Evolutionary conservation across 78 protist genomes (phyloP).

Genomic region (Parvularia atlantis): DNA sequence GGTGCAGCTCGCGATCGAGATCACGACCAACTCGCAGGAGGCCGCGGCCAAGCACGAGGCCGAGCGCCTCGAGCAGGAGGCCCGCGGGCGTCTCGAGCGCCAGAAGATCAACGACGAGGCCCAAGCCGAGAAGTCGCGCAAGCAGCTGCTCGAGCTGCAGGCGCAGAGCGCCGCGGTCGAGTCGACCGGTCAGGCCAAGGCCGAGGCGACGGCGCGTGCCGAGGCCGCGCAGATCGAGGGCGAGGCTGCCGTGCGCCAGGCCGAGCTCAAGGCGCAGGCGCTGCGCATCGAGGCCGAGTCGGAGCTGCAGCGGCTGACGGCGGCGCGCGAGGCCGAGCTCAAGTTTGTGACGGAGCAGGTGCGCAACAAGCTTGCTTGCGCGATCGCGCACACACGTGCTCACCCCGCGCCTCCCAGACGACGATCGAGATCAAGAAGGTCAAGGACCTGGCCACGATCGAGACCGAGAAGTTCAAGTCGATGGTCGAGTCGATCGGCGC

Average conservation of each 20-base stretch:
- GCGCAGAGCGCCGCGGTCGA: slow-evolving; percentile 59
- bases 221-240: slow-evolving; percentile 68
- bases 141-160: slow-evolving; percentile 53
- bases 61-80: slow-evolving; percentile 70
- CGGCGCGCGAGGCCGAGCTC: slow-evolving; percentile 47
- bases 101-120: slow-evolving; percentile 68
- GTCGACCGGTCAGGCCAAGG: slow-evolving; percentile 67
- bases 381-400: not conserved
- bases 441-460: slow-evolving; percentile 39
- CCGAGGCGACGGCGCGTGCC: slow-evolving; percentile 74
- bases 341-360: slow-evolving; percentile 16
- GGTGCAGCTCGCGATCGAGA: slow-evolving; percentile 78
- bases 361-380: not conserved
- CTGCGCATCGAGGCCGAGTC: slow-evolving; percentile 43
- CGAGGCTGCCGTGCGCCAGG: slow-evolving; percentile 59
- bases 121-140: slow-evolving; percentile 53
- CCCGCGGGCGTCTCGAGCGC: slow-evolving; percentile 68
- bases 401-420: slow-evolving; percentile 15
- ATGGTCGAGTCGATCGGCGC: slow-evolving; percentile 45
- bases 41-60: slow-evolving; percentile 77
- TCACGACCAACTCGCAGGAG: slow-evolving; percentile 83
- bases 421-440: slow-evolving; percentile 51
- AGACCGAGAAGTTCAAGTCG: slow-evolving; percentile 53
- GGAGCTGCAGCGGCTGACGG: slow-evolving; percentile 36
- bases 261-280: slow-evolving; percentile 64